Conservation (phyloP, 805 yeast species). For the Cyberlindnera meyerae region DNA sequence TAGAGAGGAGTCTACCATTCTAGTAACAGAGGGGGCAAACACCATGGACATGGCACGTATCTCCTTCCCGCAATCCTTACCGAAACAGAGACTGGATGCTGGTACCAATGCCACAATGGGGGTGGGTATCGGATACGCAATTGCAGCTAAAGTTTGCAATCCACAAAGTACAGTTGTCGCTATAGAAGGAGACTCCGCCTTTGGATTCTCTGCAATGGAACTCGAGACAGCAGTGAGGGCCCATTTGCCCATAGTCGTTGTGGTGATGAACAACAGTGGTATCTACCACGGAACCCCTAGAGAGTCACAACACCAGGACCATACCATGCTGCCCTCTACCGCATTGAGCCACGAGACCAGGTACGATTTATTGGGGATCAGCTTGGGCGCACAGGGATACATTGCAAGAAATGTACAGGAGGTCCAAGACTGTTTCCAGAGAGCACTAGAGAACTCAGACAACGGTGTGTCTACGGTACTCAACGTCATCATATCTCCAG, state of each 20-base stretch:
- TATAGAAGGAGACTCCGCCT: slow-evolving; percentile 74
- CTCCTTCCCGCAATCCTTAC: slow-evolving; percentile 48
- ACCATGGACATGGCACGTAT: slow-evolving; percentile 70
- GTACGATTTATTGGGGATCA: slow-evolving; percentile 50
- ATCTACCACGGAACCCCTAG: slow-evolving; percentile 56
- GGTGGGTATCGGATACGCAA: slow-evolving; percentile 64
- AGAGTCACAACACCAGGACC: slow-evolving; percentile 21
- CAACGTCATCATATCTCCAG: slow-evolving; percentile 60
- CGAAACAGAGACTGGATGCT: slow-evolving; percentile 59
- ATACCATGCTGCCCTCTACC: slow-evolving; percentile 46
- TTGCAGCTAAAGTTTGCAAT: slow-evolving; percentile 49
- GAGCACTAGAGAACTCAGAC: slow-evolving; percentile 31
- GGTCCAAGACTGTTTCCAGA: slow-evolving; percentile 30
- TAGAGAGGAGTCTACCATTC: slow-evolving; percentile 32
- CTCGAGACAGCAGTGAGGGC: slow-evolving; percentile 62
- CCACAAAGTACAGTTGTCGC: slow-evolving; percentile 46
- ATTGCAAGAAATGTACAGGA: slow-evolving; percentile 39
- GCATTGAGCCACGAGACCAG: slow-evolving; percentile 52
- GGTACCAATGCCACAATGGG: slow-evolving; percentile 82
- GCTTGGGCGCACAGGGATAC: slow-evolving; percentile 55
- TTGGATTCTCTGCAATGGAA: slow-evolving; percentile 71
- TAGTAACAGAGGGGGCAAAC: slow-evolving; percentile 70
- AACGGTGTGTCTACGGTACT: slow-evolving; percentile 40
- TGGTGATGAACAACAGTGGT: slow-evolving; percentile 72
- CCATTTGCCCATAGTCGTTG: slow-evolving; percentile 47